Evolutionary conservation across 768 basidiomycete genomes (phyloP).

Genomic region (Floccularia luteovirens): DNA sequence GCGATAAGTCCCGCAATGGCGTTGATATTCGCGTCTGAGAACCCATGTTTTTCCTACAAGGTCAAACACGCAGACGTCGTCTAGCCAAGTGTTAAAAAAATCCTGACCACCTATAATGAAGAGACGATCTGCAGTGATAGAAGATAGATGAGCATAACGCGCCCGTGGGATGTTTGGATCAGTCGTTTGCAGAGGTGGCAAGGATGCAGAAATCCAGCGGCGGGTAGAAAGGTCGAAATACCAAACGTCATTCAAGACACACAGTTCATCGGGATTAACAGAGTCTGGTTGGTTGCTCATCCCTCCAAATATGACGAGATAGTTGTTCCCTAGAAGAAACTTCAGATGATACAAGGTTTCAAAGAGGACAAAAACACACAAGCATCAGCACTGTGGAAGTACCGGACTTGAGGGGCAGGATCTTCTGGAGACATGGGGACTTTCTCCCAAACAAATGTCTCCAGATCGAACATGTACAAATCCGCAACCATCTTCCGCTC

Average conservation of each 20-base stretch:
- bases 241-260: constrained; percentile 89
- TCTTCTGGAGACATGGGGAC: constrained; percentile 55
- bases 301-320: constrained; percentile 90
- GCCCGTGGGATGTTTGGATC: constrained; percentile 64
- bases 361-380: constrained; percentile 36
- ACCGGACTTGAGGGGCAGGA: constrained; percentile 73
- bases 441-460: constrained; percentile 75
- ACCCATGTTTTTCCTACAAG: constrained; percentile 70
- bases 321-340: constrained; percentile 65
- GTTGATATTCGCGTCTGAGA: constrained; percentile 70
- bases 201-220: constrained; percentile 59
- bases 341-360: neutral
- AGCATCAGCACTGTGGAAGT: constrained; percentile 90
- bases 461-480: constrained; percentile 85
- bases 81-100: constrained; percentile 86
- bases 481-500: constrained; percentile 86
- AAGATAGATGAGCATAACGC: constrained; percentile 92
- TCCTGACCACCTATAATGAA: constrained; percentile 96
- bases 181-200: constrained; percentile 22
- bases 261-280: constrained; percentile 69
- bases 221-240: constrained; percentile 72
- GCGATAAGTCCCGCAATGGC: constrained; percentile 96
- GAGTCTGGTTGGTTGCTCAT: constrained; percentile 81
- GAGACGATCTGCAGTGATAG: constrained; percentile 75
- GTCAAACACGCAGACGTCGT: constrained; percentile 90